phyloP scores from a whole-genome alignment of 2,329 filamentous ascomycete species.

The Aspergillus sp. region DNA sequence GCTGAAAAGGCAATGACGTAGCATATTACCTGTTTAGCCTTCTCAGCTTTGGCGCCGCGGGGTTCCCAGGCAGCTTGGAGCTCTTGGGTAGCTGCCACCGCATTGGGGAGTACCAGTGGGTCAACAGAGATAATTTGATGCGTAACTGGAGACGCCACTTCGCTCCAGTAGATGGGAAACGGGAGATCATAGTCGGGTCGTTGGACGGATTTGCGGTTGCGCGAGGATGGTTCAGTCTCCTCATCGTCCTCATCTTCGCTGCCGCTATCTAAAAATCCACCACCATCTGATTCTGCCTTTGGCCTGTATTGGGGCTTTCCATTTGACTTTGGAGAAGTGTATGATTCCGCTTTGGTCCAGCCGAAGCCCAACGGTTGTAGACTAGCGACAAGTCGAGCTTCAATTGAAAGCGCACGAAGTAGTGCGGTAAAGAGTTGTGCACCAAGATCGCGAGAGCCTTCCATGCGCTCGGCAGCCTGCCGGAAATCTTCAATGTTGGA shows the following conservation, averaged over 20 bases:
- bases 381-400: conserved; percentile 79
- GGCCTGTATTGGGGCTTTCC: neutral
- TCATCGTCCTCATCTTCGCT: conserved; percentile 20
- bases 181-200: conserved; percentile 73
- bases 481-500: conserved; percentile 67
- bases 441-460: conserved; percentile 83
- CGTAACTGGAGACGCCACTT: conserved; percentile 79
- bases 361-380: conserved; percentile 86
- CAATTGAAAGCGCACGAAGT: conserved; percentile 74
- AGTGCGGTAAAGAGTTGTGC: conserved; percentile 88
- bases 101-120: conserved; percentile 63
- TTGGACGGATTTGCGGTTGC: conserved; percentile 43
- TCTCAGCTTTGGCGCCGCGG: conserved; percentile 78
- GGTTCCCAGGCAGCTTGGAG: conserved; percentile 76
- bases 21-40: conserved; percentile 82
- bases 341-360: conserved; percentile 84
- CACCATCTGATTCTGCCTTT: conserved; percentile 9
- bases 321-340: conserved; percentile 45
- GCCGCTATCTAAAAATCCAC: neutral
- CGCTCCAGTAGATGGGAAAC: conserved; percentile 90
- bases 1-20: conserved; percentile 81
- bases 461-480: conserved; percentile 64
- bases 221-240: conserved; percentile 26
- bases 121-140: conserved; percentile 79
- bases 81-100: conserved; percentile 71